Conservation (phyloP, 148 eudicot species). For the Agrostemma githago region DNA sequence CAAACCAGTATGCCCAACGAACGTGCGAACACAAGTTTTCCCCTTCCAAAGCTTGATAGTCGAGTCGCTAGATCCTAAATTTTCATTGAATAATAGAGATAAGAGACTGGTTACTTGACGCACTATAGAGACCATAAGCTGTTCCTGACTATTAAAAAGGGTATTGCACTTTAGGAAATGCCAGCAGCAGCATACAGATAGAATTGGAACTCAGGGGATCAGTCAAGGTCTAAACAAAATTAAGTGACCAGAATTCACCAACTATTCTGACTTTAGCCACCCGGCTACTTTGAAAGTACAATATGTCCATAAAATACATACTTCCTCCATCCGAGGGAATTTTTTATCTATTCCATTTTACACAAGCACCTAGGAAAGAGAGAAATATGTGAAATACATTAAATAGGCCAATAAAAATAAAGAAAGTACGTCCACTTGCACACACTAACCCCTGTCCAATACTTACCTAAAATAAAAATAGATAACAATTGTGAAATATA, state of each 20-base stretch:
- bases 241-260: neutral
- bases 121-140: neutral
- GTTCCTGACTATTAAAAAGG: neutral
- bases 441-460: too few relatives aligned
- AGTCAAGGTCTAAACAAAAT: neutral
- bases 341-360: too few relatives aligned
- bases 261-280: neutral
- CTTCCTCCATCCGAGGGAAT: too few relatives aligned
- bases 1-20: constrained; percentile 71
- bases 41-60: constrained; percentile 93
- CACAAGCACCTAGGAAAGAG: too few relatives aligned
- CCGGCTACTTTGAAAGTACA: neutral
- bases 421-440: too few relatives aligned
- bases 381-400: too few relatives aligned
- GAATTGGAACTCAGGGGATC: neutral
- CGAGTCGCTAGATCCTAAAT: constrained; percentile 87
- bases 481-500: too few relatives aligned
- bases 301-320: neutral
- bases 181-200: neutral
- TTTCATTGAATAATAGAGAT: constrained; percentile 20
- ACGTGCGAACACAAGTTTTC: constrained; percentile 63
- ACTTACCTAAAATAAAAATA: too few relatives aligned
- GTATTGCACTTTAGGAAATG: neutral
- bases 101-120: neutral
- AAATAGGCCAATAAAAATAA: too few relatives aligned